Conservation (phyloP, 2,329 filamentous ascomycete species). For the Exophiala dermatitidis region DNA sequence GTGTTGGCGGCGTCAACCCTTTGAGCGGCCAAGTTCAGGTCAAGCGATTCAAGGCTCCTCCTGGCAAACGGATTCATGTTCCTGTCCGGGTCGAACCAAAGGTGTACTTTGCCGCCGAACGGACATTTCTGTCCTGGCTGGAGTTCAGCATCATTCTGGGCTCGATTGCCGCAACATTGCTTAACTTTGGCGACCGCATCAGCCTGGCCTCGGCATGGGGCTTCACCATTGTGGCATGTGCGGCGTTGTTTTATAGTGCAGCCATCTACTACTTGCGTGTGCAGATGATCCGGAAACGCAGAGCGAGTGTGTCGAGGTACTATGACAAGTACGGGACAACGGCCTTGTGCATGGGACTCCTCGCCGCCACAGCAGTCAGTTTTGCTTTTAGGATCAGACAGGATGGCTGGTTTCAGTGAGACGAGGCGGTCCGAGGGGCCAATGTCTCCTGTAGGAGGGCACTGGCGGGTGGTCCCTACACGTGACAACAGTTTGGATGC, state of each 20-base stretch:
- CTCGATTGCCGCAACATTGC: constrained; percentile 72
- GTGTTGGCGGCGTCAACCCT: constrained; percentile 34
- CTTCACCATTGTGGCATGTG: constrained; percentile 74
- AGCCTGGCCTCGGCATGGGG: constrained; percentile 64
- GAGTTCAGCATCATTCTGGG: constrained; percentile 95
- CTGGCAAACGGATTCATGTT: constrained; percentile 70
- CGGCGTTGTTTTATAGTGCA: constrained; percentile 75
- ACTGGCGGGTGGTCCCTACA: no score
- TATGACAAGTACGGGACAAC: constrained; percentile 86
- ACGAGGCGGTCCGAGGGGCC: background rate
- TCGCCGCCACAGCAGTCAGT: constrained; percentile 68
- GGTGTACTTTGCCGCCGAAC: constrained; percentile 92
- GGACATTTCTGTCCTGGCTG: constrained; percentile 94
- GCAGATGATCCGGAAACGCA: constrained; percentile 70
- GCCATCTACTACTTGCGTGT: constrained; percentile 83
- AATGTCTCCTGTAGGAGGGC: no score
- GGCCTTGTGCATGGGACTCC: constrained; percentile 63
- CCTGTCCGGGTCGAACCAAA: constrained; percentile 94
- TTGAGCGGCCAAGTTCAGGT: constrained; percentile 38
- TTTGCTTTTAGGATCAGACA: constrained; percentile 70
- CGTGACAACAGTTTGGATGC: no score
- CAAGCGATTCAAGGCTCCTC: constrained; percentile 52
- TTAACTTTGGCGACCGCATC: constrained; percentile 66
- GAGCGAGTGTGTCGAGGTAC: constrained; percentile 67
- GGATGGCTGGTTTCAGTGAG: constrained; percentile 33